Evolutionary conservation across 148 eudicot genomes (phyloP).

Genomic region (Camellia japonica): DNA sequence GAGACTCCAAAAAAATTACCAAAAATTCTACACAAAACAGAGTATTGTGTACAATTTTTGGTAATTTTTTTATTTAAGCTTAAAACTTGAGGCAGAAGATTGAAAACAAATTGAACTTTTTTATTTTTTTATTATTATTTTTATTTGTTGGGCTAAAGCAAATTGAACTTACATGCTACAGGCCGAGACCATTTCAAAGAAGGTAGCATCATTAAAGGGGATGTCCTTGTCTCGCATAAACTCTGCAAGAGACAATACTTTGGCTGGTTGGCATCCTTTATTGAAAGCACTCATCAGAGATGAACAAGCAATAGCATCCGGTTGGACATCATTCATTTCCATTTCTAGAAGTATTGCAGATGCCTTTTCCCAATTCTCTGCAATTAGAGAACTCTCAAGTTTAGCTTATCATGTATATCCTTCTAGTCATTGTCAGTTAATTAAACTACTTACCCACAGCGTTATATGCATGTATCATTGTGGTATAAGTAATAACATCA

Average conservation of each 20-base stretch:
- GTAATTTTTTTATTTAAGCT: neutral
- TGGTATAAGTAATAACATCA: conserved; percentile 78
- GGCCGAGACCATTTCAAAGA: conserved; percentile 81
- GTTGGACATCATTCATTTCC: conserved; percentile 64
- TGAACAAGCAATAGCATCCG: conserved; percentile 79
- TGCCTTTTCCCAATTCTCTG: conserved; percentile 78
- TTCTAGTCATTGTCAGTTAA: neutral
- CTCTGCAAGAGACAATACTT: conserved; percentile 56
- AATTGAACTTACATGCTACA: conserved; percentile 74
- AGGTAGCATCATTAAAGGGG: conserved; percentile 60
- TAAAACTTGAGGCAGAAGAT: neutral
- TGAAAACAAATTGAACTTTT: neutral
- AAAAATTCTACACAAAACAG: too few species aligned
- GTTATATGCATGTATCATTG: conserved; percentile 74
- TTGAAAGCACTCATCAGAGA: conserved; percentile 86
- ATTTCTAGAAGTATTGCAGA: conserved; percentile 66
- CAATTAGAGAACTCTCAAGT: conserved; percentile 15
- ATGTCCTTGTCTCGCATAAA: conserved; percentile 64
- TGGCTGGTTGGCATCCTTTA: conserved; percentile 70
- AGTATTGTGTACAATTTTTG: too few species aligned
- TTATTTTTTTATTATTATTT: too few species aligned
- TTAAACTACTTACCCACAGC: conserved; percentile 50
- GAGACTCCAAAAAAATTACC: too few species aligned
- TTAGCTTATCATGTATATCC: neutral
- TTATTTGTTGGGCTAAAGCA: too few species aligned